Evolutionary conservation across 2,329 filamentous ascomycete species (phyloP).

Genomic region (Parastagonospora nodorum): DNA sequence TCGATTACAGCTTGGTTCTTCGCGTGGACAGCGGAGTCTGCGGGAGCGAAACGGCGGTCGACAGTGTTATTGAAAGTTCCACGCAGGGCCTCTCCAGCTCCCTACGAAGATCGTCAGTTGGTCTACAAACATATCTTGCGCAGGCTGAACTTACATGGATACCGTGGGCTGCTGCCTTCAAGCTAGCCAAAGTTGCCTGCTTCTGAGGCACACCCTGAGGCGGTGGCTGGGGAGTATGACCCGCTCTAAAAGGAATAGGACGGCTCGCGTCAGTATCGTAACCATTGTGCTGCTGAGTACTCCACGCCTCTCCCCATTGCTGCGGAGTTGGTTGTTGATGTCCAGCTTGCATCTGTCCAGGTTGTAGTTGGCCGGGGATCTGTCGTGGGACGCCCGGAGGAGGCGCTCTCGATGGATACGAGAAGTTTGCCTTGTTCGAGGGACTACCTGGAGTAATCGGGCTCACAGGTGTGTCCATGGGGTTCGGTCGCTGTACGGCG

Average conservation of each 20-base stretch:
- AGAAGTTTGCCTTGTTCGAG: slow-evolving; percentile 37
- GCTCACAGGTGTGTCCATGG: slow-evolving; percentile 30
- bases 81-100: slow-evolving; percentile 42
- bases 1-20: slow-evolving; percentile 42
- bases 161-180: slow-evolving; percentile 42
- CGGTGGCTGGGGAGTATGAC: slow-evolving; percentile 14
- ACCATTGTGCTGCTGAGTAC: slow-evolving; percentile 8
- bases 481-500: slow-evolving; percentile 39
- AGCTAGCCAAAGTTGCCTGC: slow-evolving; percentile 38
- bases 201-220: slow-evolving; percentile 16
- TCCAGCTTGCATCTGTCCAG: slow-evolving; percentile 18
- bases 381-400: slow-evolving; percentile 40
- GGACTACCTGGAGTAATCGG: slow-evolving; percentile 36
- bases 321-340: slow-evolving; percentile 17
- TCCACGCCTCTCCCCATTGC: slow-evolving; percentile 7
- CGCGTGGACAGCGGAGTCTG: slow-evolving; percentile 32
- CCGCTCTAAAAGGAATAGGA: slow-evolving; percentile 27
- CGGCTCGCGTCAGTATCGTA: slow-evolving; percentile 17
- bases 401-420: slow-evolving; percentile 40
- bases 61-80: slow-evolving; percentile 42
- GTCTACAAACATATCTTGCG: neutral
- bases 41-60: slow-evolving; percentile 33
- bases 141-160: slow-evolving; percentile 36
- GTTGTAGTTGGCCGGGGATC: slow-evolving; percentile 10
- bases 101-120: slow-evolving; percentile 23